These are phyloP conservation scores for Paxillus ammoniavirescens DNA, from an alignment of 768 basidiomycete genomes.

Conservation along the genomic window DNA sequence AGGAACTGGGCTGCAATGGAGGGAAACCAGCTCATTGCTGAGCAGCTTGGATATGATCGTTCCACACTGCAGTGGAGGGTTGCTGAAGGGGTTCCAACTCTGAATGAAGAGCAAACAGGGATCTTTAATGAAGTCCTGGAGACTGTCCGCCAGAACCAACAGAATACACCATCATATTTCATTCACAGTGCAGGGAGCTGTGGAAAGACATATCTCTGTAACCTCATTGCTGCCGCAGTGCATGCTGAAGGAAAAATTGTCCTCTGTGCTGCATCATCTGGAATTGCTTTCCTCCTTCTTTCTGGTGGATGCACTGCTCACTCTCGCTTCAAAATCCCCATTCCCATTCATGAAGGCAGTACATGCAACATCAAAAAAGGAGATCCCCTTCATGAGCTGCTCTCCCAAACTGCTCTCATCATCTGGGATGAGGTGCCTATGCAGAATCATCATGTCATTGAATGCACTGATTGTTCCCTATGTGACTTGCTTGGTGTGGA, in stretches of 20 bases:
- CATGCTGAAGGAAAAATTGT: too few species aligned
- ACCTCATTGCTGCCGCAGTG: not conserved
- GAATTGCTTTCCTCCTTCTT: slow-evolving; percentile 32
- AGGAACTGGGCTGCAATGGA: slow-evolving; percentile 15
- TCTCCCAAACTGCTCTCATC: too few species aligned
- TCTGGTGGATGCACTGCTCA: not conserved
- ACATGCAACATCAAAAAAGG: too few species aligned
- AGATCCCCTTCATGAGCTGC: too few species aligned
- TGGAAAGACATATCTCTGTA: slow-evolving; percentile 47
- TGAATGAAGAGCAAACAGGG: slow-evolving; percentile 31
- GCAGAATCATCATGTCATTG: slow-evolving; percentile 36
- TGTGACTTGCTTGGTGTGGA: slow-evolving; percentile 31
- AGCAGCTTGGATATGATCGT: slow-evolving; percentile 4
- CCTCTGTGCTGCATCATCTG: too few species aligned
- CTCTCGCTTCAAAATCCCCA: too few species aligned
- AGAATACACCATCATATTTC: slow-evolving; percentile 29
- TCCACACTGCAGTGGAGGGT: slow-evolving; percentile 7
- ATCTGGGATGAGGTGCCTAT: slow-evolving; percentile 10
- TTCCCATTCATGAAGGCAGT: too few species aligned
- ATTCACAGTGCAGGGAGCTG: slow-evolving; percentile 42
- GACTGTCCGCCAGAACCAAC: not conserved
- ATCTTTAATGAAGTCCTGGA: slow-evolving; percentile 31
- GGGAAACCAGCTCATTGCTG: slow-evolving; percentile 16
- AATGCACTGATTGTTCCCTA: slow-evolving; percentile 40
- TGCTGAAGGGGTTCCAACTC: slow-evolving; percentile 3